phyloP scores from a whole-genome alignment of 2,329 filamentous ascomycete species.

The Aspergillus quadricinctus region DNA sequence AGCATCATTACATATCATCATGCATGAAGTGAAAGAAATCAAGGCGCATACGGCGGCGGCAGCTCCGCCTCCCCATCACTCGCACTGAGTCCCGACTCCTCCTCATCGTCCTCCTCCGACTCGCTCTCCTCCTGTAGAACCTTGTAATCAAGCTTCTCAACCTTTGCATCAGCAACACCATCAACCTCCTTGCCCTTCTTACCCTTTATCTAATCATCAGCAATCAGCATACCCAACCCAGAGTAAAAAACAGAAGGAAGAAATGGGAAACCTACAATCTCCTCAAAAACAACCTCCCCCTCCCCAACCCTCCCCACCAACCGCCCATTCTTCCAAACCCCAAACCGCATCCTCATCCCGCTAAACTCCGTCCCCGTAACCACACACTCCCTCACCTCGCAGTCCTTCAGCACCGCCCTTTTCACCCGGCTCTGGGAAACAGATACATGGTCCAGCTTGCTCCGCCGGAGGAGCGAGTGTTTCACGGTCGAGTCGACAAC shows the following conservation, averaged over 20 bases:
- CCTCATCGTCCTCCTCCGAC: background rate
- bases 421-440: slow-evolving; percentile 10
- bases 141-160: background rate
- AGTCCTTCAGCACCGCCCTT: slow-evolving; percentile 13
- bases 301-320: slow-evolving; percentile 17
- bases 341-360: slow-evolving; percentile 21
- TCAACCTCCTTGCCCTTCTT: background rate
- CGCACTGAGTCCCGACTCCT: background rate
- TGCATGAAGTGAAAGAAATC: background rate
- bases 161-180: background rate
- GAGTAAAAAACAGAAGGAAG: no score
- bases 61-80: background rate
- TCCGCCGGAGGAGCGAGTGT: slow-evolving; percentile 12
- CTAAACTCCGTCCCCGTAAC: slow-evolving; percentile 16
- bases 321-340: slow-evolving; percentile 22
- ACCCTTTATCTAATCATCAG: background rate
- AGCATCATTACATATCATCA: background rate
- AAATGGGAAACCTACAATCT: slow-evolving; percentile 5
- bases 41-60: background rate
- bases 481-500: slow-evolving; percentile 11
- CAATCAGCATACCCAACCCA: background rate
- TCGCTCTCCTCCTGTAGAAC: background rate
- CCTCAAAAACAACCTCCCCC: slow-evolving; percentile 11
- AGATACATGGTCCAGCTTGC: slow-evolving; percentile 6
- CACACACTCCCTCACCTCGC: slow-evolving; percentile 19